Evolutionary conservation across 2,329 filamentous ascomycete genomes (phyloP), one percentile per base, ranked within the genome.

Genomic region (Botrytis hyacinthi): DNA sequence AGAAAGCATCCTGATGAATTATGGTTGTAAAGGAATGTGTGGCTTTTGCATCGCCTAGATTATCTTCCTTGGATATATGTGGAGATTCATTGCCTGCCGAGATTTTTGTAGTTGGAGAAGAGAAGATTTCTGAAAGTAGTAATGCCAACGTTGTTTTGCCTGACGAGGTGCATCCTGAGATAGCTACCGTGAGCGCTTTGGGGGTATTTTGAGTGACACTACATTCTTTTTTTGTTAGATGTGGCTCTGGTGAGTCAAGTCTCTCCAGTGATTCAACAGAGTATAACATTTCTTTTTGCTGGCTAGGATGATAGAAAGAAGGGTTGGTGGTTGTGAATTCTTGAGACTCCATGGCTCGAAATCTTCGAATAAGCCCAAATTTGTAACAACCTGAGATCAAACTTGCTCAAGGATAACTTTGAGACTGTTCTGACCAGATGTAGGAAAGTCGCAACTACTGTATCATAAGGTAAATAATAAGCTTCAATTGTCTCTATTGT

Each of bases 1-100:
- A 77, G 74, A 77, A 80, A 44, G 59, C 60, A 72, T 79, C 77
- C 66, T 78, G 76, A n/a, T 73, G 71, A 42, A 80, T 74, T 10
- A 22, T 69, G 14, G 42, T 72, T 35, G 62, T 48, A 18, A 44
- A 69, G 22, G 29, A 20, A 14, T 10, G 14, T 5, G 9, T 68
- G 42, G 54, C 75, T 66, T 71, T 35, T 18, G 46, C 29, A 3
- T 32, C 26, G 4, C 14, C 20, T 29, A 46, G 29, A 10, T 32
- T 37, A 1, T 40, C 18, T 26, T 35, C 16, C 16, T 32, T 26
- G 4, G 32, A 40, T 22, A 6, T 22, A 40, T 9, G 5, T 29
- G 18, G 59, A 40, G 42, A 40, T 44, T 32, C 3, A 0, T 37
- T 7, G 3, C 20, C 14, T 44, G 40, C 20, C 4, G 22, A 46